Conservation (phyloP, 345 rosid genomes). For the Eucalyptus erythrocorys region DNA sequence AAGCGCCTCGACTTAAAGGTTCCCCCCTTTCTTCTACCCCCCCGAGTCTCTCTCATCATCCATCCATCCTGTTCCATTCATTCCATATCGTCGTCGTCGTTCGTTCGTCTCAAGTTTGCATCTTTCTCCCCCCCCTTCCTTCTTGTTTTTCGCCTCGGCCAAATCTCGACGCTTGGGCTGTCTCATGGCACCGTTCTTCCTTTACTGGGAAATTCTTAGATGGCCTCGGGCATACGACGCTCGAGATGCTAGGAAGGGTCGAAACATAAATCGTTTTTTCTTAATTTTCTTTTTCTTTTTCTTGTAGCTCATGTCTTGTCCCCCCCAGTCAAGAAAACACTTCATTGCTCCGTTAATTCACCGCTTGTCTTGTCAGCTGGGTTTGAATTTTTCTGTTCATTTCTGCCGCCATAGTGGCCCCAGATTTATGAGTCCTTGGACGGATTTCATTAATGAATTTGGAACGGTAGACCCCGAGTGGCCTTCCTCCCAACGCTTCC, state of each 20-base stretch:
- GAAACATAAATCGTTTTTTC: not conserved
- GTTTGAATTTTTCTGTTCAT: not conserved
- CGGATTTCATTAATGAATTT: not conserved
- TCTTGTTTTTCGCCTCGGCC: too few species aligned
- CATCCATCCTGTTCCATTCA: not conserved
- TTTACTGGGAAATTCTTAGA: not conserved
- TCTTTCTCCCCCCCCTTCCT: not conserved
- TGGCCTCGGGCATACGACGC: not conserved
- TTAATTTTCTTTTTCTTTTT: not conserved
- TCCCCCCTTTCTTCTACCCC: not conserved
- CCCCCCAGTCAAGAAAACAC: not conserved
- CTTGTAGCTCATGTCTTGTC: not conserved
- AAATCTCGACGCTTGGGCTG: not conserved
- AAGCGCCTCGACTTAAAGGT: constrained; percentile 34
- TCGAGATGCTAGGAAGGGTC: not conserved
- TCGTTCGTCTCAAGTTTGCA: not conserved
- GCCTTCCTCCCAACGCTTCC: not conserved
- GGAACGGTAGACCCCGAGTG: not conserved
- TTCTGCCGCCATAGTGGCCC: not conserved
- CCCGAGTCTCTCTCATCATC: not conserved
- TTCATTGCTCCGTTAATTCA: not conserved
- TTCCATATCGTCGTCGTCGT: not conserved
- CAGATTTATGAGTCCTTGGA: not conserved
- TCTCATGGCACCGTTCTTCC: not conserved
- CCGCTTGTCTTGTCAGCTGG: not conserved